Evolutionary conservation across 257 asterid genomes (phyloP), one percentile per base, ranked within the genome.

Genomic region (Gynochthodes officinalis): DNA sequence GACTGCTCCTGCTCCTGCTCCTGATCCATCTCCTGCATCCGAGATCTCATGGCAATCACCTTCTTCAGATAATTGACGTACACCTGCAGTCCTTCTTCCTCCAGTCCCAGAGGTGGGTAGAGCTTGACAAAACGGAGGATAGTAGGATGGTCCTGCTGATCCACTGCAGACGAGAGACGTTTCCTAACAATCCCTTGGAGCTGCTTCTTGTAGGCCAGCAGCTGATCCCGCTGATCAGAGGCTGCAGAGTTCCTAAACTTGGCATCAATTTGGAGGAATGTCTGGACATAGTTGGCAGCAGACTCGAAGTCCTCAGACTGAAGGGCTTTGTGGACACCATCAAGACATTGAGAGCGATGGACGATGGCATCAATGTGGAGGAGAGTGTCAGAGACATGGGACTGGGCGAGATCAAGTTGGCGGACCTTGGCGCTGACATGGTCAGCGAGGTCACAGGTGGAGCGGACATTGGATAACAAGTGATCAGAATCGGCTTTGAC

Each of bases 81-180:
- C 23, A 83, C 86, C 85, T 89, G 96, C 68, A 93, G 75, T 10
- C 98, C 98, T 78, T 93, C 98, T 61, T 90, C 97, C 78, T 93
- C 94, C n/a, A 91, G 80, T 32, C 86, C 95, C 44, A 93, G 87
- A 28, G 94, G 96, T 18, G 86, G 83, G 79, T 84, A 91, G 64
- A 93, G 86, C 86, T 84, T 85, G 64, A 93, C 86, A 82, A 91
- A 91, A 14, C 95, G 90, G 67, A 93, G 82, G 60, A 89, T 86
- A 23, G 89, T 82, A 2, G 89, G 84, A 74, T 93, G 96, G 73
- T 91, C 96, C 55, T 88, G 86, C 83, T 89, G 88, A 81, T 91
- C 98, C 67, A 93, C 92, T 2, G 98, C 94, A 0, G 81, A 77
- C 0, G 84, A 71, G 5, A 93, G 81, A 72, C 81, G 86, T 80